Percentiles rank a stretch among this genome's conserved stretches.
Evolutionary conservation across 345 rosid species (phyloP).

Genomic region (Cardamine resedifolia): DNA sequence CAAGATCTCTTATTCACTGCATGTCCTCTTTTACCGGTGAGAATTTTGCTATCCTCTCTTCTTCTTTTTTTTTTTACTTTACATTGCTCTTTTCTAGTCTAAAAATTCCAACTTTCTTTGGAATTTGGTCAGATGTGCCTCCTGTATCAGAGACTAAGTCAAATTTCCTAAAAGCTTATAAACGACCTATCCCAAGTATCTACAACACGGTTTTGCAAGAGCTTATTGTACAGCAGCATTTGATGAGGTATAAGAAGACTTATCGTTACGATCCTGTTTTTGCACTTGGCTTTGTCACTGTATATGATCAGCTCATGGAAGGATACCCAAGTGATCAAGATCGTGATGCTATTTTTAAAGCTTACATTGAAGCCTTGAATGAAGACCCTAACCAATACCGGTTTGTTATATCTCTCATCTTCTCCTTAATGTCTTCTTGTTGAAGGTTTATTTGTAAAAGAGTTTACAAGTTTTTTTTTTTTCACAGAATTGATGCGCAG

Average conservation of each 20-base stretch:
- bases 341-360: slow-evolving; percentile 79
- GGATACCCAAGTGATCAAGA: slow-evolving; percentile 95
- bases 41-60: slow-evolving; percentile 10
- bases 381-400: slow-evolving; percentile 94
- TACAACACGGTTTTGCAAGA: slow-evolving; percentile 88
- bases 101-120: background rate
- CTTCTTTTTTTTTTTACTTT: no score
- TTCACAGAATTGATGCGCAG: slow-evolving; percentile 69
- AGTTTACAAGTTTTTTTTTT: background rate
- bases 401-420: slow-evolving; percentile 33
- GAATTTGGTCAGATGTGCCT: slow-evolving; percentile 56
- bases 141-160: slow-evolving; percentile 87
- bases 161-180: slow-evolving; percentile 75
- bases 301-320: slow-evolving; percentile 96
- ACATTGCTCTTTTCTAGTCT: background rate
- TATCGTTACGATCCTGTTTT: slow-evolving; percentile 83
- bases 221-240: slow-evolving; percentile 92
- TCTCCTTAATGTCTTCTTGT: background rate
- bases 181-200: slow-evolving; percentile 89
- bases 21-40: slow-evolving; percentile 61
- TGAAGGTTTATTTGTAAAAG: background rate
- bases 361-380: slow-evolving; percentile 70
- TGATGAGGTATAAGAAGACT: slow-evolving; percentile 84
- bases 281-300: slow-evolving; percentile 96
- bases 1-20: slow-evolving; percentile 60